These are phyloP conservation scores for Penicillium nucicola DNA, from an alignment of 495 filamentous ascomycete species.

Conservation along the genomic window DNA sequence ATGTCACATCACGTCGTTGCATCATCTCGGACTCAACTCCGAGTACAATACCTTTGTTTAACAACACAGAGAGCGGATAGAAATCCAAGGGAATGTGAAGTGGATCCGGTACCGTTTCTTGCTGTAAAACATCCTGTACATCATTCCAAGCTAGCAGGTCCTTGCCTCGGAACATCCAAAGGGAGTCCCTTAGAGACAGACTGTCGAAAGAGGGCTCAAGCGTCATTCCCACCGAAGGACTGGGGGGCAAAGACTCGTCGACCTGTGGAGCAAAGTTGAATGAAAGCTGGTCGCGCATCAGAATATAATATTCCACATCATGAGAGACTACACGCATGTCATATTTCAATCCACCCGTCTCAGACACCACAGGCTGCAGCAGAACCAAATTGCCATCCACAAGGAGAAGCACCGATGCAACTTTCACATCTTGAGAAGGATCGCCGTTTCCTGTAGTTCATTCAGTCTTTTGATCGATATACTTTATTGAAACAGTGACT, in stretches of 20 bases:
- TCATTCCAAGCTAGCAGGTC: constrained; percentile 83
- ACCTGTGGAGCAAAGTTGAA: constrained; percentile 40
- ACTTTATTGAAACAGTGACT: constrained; percentile 19
- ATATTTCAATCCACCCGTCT: constrained; percentile 81
- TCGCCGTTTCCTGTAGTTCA: constrained; percentile 69
- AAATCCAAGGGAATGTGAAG: constrained; percentile 70
- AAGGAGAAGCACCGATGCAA: constrained; percentile 88
- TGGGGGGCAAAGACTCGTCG: constrained; percentile 47
- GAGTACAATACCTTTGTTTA: constrained; percentile 82
- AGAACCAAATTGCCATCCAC: constrained; percentile 96
- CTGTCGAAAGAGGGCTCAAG: constrained; percentile 41
- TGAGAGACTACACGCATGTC: constrained; percentile 97
- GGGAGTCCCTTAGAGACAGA: constrained; percentile 70
- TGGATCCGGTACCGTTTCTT: constrained; percentile 43
- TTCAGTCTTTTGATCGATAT: constrained; percentile 14
- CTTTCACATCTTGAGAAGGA: constrained; percentile 92
- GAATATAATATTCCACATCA: constrained; percentile 89
- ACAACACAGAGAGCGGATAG: constrained; percentile 83
- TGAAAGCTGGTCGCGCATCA: constrained; percentile 82
- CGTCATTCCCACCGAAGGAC: constrained; percentile 48
- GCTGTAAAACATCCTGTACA: constrained; percentile 76
- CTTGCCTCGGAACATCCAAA: constrained; percentile 91
- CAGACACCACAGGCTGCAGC: constrained; percentile 76
- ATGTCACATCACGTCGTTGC: constrained; percentile 84
- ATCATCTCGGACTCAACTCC: constrained; percentile 90